Conservation (phyloP, 306 rosid genomes). For the Citrullus amarus region DNA sequence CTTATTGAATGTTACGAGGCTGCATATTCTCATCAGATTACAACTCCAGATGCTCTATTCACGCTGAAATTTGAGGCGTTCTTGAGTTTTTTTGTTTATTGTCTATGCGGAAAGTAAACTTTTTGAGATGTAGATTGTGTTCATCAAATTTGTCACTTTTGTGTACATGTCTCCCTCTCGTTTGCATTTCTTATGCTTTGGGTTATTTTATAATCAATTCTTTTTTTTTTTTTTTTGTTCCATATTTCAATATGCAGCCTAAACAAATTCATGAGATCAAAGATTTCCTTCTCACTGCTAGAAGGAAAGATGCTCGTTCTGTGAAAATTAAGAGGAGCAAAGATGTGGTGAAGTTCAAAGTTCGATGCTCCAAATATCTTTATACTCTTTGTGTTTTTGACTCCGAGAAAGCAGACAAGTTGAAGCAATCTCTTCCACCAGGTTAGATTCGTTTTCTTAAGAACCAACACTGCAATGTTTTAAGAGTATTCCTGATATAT, state of each 20-base stretch:
- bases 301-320: conserved; percentile 83
- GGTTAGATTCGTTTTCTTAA: conserved; percentile 17
- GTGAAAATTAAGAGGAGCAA: conserved; percentile 75
- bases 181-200: not conserved
- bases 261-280: conserved; percentile 88
- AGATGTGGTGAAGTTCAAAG: conserved; percentile 83
- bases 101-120: not conserved
- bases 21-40: no score
- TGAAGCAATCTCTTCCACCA: conserved; percentile 94
- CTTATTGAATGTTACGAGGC: no score
- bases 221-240: not conserved
- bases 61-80: not conserved
- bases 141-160: not conserved
- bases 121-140: not conserved
- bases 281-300: conserved; percentile 81
- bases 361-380: conserved; percentile 82
- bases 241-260: conserved; percentile 28
- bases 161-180: not conserved
- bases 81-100: no score
- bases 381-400: conserved; percentile 83
- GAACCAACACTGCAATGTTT: not conserved
- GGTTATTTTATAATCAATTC: not conserved
- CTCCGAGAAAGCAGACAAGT: conserved; percentile 65
- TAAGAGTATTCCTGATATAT: not conserved
- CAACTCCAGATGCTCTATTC: no score